phyloP scores from a whole-genome alignment of 495 filamentous ascomycete genomes.

The Hyaloscypha finlandica region DNA sequence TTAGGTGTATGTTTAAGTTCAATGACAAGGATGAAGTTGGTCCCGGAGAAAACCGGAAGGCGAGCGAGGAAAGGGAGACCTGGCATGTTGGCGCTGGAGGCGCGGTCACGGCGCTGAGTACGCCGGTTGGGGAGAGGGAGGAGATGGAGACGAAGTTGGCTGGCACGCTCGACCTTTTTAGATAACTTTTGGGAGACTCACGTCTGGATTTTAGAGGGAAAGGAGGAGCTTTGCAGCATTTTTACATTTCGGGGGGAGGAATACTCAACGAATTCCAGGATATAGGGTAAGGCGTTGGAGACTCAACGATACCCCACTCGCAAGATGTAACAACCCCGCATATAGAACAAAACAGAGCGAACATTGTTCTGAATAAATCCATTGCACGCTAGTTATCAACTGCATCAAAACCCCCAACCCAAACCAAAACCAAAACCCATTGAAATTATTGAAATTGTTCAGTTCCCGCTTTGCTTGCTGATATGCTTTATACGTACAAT shows the following conservation, averaged over 20 bases:
- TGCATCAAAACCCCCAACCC: slow-evolving; percentile 3
- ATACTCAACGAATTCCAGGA: slow-evolving; percentile 33
- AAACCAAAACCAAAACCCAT: no score
- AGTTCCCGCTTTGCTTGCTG: background rate
- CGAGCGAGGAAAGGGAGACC: slow-evolving; percentile 39
- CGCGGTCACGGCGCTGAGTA: slow-evolving; percentile 81
- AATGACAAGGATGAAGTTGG: slow-evolving; percentile 47
- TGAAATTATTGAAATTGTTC: background rate
- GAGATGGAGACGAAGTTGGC: slow-evolving; percentile 87
- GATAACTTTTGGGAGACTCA: slow-evolving; percentile 24
- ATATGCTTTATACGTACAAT: background rate
- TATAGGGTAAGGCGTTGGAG: slow-evolving; percentile 20
- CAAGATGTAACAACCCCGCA: background rate
- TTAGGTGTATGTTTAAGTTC: slow-evolving; percentile 74
- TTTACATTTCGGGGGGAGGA: background rate
- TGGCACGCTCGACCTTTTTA: slow-evolving; percentile 59
- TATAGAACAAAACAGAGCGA: slow-evolving; percentile 10
- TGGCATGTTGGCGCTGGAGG: slow-evolving; percentile 91
- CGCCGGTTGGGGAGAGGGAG: slow-evolving; percentile 76
- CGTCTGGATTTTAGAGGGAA: slow-evolving; percentile 3
- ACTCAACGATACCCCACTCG: slow-evolving; percentile 24
- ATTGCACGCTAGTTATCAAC: background rate
- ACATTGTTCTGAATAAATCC: background rate
- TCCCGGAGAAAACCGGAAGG: slow-evolving; percentile 25
- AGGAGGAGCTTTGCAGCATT: background rate